Evolutionary conservation across 306 rosid genomes (phyloP).

Genomic region (Ziziphus jujuba): DNA sequence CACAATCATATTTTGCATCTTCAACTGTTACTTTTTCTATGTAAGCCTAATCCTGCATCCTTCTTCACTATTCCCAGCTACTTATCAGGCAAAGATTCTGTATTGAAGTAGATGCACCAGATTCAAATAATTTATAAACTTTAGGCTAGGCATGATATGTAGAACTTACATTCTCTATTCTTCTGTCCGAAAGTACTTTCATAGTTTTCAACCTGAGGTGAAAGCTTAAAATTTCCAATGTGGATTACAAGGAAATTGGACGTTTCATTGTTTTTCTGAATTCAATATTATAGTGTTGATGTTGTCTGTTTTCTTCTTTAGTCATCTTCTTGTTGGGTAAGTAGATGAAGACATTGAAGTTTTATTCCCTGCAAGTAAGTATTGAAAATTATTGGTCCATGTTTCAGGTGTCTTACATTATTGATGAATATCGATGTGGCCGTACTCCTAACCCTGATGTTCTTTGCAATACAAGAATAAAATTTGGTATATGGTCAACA

Average conservation of each 20-base stretch:
- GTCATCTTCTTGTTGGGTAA: slow-evolving; percentile 2
- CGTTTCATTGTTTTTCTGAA: no score
- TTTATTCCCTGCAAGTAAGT: neutral
- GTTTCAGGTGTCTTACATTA: slow-evolving; percentile 76
- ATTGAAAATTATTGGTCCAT: slow-evolving; percentile 18
- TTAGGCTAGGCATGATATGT: no score
- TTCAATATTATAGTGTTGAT: no score
- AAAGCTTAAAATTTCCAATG: no score
- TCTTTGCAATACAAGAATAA: slow-evolving; percentile 95
- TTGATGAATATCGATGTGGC: slow-evolving; percentile 88
- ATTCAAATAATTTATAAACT: no score
- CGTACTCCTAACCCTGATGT: slow-evolving; percentile 93
- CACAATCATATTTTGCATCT: neutral
- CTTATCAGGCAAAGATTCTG: neutral
- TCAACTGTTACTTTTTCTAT: no score
- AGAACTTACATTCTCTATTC: no score
- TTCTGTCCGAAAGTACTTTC: no score
- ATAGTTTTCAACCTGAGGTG: no score
- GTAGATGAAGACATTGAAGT: neutral
- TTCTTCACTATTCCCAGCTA: neutral
- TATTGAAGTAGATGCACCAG: no score
- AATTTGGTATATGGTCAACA: slow-evolving; percentile 63
- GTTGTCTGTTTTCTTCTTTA: slow-evolving; percentile 6
- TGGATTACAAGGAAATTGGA: no score
- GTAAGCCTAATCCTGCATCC: neutral